These are phyloP conservation scores for Sporothrix mexicana DNA, from an alignment of 2,329 filamentous ascomycete genomes.

Conservation along the genomic window DNA sequence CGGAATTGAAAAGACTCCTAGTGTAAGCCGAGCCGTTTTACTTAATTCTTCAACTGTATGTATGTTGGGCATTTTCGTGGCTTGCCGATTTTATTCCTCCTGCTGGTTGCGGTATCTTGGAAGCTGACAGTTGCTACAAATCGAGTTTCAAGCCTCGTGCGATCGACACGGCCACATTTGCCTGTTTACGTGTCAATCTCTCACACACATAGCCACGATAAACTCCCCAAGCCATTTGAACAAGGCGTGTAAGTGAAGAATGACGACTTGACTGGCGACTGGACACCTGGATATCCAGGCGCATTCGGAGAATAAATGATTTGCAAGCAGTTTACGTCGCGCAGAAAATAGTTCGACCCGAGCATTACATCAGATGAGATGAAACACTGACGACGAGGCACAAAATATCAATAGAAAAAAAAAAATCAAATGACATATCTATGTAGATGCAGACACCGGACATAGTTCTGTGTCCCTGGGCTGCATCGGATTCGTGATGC, in stretches of 20 bases:
- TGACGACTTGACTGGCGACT: neutral
- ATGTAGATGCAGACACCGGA: neutral
- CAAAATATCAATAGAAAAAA: too few relatives aligned
- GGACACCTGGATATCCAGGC: neutral
- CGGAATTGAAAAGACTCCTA: neutral
- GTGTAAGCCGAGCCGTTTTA: neutral
- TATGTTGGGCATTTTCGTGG: neutral
- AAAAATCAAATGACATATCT: too few relatives aligned
- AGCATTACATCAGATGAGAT: neutral
- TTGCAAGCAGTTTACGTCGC: neutral
- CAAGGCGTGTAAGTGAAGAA: neutral
- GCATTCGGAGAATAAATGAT: neutral
- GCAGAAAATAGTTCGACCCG: too few relatives aligned
- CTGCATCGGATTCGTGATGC: neutral
- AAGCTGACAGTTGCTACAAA: neutral
- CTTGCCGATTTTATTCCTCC: neutral
- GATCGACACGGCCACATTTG: constrained; percentile 27
- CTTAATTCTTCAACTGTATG: neutral
- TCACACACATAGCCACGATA: neutral
- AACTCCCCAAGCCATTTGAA: neutral
- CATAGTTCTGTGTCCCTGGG: neutral
- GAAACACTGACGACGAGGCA: neutral
- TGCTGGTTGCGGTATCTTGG: neutral
- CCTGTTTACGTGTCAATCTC: neutral
- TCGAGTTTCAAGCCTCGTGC: constrained; percentile 29